Conservation (phyloP, 2,329 filamentous ascomycete genomes). For the Cytospora chrysosperma region DNA sequence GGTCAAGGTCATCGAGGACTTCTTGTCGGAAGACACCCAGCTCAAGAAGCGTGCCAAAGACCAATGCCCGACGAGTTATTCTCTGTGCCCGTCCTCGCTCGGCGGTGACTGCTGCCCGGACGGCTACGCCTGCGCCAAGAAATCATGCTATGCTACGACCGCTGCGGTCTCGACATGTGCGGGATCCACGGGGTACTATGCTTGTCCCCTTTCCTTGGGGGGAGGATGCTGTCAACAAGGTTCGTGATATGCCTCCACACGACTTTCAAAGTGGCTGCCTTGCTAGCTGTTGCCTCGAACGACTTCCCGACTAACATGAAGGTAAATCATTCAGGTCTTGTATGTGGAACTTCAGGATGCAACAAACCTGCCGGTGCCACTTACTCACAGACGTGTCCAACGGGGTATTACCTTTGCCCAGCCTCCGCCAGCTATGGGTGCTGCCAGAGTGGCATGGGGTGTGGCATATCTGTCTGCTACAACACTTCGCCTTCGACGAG, state of each 20-base stretch:
- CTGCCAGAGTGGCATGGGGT: constrained; percentile 50
- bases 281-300: no score
- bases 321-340: constrained; percentile 45
- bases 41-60: constrained; percentile 19
- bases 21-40: constrained; percentile 3
- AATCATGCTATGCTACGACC: constrained; percentile 48
- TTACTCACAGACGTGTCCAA: constrained; percentile 42
- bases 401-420: constrained; percentile 49
- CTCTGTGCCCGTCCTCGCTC: constrained; percentile 39
- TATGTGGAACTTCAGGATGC: constrained; percentile 44
- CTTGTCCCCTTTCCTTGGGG: constrained; percentile 40
- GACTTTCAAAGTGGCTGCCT: background rate
- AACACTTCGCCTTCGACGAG: constrained; percentile 45
- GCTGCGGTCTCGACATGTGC: constrained; percentile 41
- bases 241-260: constrained; percentile 17
- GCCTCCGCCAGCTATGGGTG: constrained; percentile 52
- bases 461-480: constrained; percentile 48
- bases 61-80: constrained; percentile 27
- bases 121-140: constrained; percentile 47
- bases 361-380: constrained; percentile 43
- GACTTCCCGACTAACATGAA: constrained; percentile 25
- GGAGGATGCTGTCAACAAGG: constrained; percentile 35
- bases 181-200: constrained; percentile 38
- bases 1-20: constrained; percentile 26
- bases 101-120: constrained; percentile 49